phyloP scores from a whole-genome alignment of 495 filamentous ascomycete genomes.

The Gamarada debralockiae region DNA sequence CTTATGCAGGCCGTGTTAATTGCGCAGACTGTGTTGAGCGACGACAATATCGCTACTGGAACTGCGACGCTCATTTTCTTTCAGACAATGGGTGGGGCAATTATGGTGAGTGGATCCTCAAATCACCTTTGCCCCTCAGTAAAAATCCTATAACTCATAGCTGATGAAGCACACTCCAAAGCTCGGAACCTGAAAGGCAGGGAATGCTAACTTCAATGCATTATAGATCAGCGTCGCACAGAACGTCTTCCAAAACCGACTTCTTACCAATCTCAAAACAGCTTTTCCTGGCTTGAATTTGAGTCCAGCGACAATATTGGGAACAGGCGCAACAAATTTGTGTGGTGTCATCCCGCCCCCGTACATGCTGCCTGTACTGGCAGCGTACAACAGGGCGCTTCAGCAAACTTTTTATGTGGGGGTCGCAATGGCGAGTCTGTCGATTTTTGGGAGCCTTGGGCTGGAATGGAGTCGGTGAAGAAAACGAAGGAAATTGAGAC shows the following conservation, averaged over 20 bases:
- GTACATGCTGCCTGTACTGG: neutral
- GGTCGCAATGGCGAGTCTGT: neutral
- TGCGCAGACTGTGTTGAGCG: constrained; percentile 46
- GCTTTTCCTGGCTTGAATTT: neutral
- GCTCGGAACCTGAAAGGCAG: no score
- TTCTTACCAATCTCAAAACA: neutral
- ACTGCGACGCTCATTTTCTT: constrained; percentile 55
- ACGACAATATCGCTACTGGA: constrained; percentile 51
- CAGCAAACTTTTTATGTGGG: neutral
- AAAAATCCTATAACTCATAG: no score
- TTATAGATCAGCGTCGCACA: no score
- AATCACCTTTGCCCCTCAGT: no score
- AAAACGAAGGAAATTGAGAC: no score
- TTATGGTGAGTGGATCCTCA: no score
- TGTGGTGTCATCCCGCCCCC: neutral
- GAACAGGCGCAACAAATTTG: neutral
- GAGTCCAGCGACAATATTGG: neutral
- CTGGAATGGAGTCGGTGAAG: neutral
- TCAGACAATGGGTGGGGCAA: constrained; percentile 56
- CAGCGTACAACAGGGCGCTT: neutral
- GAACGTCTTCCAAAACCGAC: neutral
- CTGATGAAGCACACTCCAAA: no score
- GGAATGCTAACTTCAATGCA: no score
- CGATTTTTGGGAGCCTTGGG: neutral
- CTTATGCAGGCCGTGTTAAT: constrained; percentile 62